Percentiles rank a stretch among this genome's conserved stretches.
These are phyloP conservation scores for Aspergillus phoenicis DNA, from an alignment of 2,329 filamentous ascomycete genomes.

Conservation along the genomic window DNA sequence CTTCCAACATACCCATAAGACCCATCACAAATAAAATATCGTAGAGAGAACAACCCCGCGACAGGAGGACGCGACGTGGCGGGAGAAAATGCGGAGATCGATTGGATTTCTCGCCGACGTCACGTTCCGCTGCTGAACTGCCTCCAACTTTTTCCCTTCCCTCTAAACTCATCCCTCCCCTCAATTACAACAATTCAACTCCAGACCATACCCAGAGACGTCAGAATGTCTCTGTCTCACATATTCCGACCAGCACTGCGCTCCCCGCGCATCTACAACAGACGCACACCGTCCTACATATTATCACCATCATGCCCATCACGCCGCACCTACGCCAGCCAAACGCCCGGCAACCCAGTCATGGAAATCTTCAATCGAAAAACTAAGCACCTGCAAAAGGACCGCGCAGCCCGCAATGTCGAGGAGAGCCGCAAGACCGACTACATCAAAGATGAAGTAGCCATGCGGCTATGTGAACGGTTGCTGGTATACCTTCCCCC, in stretches of 20 bases:
- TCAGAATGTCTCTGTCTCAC: conserved; percentile 30
- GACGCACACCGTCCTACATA: conserved; percentile 5
- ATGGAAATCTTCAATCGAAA: conserved; percentile 89
- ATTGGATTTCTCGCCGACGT: conserved; percentile 7
- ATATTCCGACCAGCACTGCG: conserved; percentile 19
- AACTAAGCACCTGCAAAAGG: conserved; percentile 88
- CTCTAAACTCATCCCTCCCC: neutral
- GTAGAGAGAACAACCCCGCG: neutral
- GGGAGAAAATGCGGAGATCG: conserved; percentile 7
- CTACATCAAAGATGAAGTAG: conserved; percentile 92
- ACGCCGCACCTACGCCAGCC: conserved; percentile 69
- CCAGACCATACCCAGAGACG: neutral
- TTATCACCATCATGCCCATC: conserved; percentile 8
- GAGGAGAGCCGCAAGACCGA: conserved; percentile 78
- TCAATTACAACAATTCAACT: neutral
- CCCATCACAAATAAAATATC: no score
- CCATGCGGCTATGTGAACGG: conserved; percentile 78
- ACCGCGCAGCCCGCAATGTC: conserved; percentile 73
- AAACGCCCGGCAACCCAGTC: conserved; percentile 73
- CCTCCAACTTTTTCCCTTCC: conserved; percentile 1
- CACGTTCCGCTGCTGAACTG: neutral
- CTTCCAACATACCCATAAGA: neutral
- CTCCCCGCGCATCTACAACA: conserved; percentile 21
- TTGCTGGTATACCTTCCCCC: conserved; percentile 63
- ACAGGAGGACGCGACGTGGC: neutral